Base-by-base conservation (phyloP, 116 monocot species). In the Phalaenopsis hybrid region DNA sequence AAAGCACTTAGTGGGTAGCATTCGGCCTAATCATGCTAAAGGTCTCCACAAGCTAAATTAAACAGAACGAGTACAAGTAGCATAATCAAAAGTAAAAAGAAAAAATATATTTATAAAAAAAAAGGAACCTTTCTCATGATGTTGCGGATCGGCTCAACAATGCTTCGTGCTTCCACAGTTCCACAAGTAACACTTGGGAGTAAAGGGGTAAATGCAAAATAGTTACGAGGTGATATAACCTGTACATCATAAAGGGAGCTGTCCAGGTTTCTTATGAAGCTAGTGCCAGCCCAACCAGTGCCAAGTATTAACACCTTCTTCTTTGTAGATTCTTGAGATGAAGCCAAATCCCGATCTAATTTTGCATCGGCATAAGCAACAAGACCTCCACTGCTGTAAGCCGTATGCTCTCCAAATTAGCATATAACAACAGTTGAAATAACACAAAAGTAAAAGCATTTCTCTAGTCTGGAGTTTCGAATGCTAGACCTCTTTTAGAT, bases 101-200 rank as follows among this genome's bases (percentile, higher is more conserved):
- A 37, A 37, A 2, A 37, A 37, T 37, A 37, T 37, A 28, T 28
- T 28, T 28, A 28, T 28, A 37, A 8, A 37, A 37, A 37, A 28
- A 28, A 28, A 28, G 0, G 1, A 73, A 95, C 95, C 91, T 89
- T 96, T 51, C 79, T 84, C 33, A 96, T 84, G 76, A 96, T 91
- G 33, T 87, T 93, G 18, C 95, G 91, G 15, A 96, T 89, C 1
- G 98, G 98, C 80, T 98, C 98, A 57, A 98, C 95, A 44, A 95
- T 86, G 50, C 98, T 95, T 49, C 98, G 92, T 57, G 98, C 89
- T 82, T 98, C 98, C 8, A 98, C 93, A 15, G 95, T 90, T 46
- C 98, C 95, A 87, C 93, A 98, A 4, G 98, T 95, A 67, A 98
- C 93, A 68, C 98, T 98, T 70, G 98, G 98, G 8, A 98, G 84